Percentiles rank a stretch among this genome's conserved stretches.
Evolutionary conservation across 805 yeast genomes (phyloP).

Genomic region (Pichia rugopelliculosa): DNA sequence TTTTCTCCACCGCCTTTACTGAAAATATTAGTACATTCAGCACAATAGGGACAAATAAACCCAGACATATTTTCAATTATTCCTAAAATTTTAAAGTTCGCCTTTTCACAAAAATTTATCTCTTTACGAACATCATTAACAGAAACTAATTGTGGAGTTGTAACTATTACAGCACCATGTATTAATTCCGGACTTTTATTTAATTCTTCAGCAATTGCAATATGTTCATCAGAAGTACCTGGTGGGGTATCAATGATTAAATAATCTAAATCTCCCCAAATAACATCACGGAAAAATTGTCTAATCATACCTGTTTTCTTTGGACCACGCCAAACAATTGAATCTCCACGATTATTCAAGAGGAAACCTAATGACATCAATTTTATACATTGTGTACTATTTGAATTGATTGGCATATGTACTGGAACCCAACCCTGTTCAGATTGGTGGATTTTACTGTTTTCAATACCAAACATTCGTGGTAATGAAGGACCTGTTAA

Average conservation of each 20-base stretch:
- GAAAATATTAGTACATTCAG: slow-evolving; percentile 86
- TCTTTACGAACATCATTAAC: slow-evolving; percentile 93
- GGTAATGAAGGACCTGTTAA: slow-evolving; percentile 96
- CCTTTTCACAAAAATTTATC: slow-evolving; percentile 84
- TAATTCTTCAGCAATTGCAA: slow-evolving; percentile 90
- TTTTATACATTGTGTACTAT: slow-evolving; percentile 28
- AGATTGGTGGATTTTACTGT: slow-evolving; percentile 67
- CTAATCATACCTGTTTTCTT: slow-evolving; percentile 96
- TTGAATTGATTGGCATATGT: slow-evolving; percentile 26
- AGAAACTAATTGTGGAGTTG: slow-evolving; percentile 93
- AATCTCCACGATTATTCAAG: slow-evolving; percentile 73
- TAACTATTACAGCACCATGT: slow-evolving; percentile 91
- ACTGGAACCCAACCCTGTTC: slow-evolving; percentile 98
- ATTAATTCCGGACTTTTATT: slow-evolving; percentile 49
- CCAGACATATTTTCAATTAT: slow-evolving; percentile 96
- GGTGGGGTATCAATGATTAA: slow-evolving; percentile 95
- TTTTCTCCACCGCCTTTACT: slow-evolving; percentile 86
- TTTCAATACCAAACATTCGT: slow-evolving; percentile 89
- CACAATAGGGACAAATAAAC: slow-evolving; percentile 88
- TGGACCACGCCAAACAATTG: slow-evolving; percentile 98
- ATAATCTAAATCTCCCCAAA: slow-evolving; percentile 81
- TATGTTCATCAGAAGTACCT: slow-evolving; percentile 97
- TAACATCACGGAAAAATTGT: slow-evolving; percentile 84
- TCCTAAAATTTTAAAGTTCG: slow-evolving; percentile 72
- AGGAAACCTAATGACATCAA: slow-evolving; percentile 88